Evolutionary conservation across 2,329 filamentous ascomycete species (phyloP).

Genomic region (Aspergillus sp.): DNA sequence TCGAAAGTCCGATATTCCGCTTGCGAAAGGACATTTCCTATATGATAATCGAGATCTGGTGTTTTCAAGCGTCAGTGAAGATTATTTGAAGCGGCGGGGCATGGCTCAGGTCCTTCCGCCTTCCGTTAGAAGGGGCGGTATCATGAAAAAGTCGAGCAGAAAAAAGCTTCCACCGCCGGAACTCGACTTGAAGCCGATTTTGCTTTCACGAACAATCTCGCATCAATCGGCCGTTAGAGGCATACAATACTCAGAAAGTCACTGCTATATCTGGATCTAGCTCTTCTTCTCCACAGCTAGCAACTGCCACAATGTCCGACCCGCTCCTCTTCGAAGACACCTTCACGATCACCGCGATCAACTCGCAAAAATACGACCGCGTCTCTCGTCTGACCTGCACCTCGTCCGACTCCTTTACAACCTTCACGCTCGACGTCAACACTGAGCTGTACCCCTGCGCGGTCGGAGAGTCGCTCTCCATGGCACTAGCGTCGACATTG

Average conservation of each 20-base stretch:
- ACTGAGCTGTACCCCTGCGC: constrained; percentile 78
- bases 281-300: background rate
- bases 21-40: constrained; percentile 60
- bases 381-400: constrained; percentile 77
- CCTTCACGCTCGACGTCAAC: constrained; percentile 87
- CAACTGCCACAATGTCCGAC: constrained; percentile 61
- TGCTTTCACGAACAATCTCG: background rate
- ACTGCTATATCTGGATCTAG: no score
- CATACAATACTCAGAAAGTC: no score
- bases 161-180: constrained; percentile 12
- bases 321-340: constrained; percentile 89
- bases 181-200: background rate
- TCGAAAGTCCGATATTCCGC: constrained; percentile 54
- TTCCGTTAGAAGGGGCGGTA: constrained; percentile 15
- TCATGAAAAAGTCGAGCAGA: constrained; percentile 19
- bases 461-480: constrained; percentile 67
- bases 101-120: constrained; percentile 3
- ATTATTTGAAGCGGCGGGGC: constrained; percentile 15
- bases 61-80: background rate
- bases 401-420: constrained; percentile 65
- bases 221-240: background rate
- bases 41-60: background rate
- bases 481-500: constrained; percentile 78
- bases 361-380: constrained; percentile 89
- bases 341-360: constrained; percentile 73